Base-by-base conservation (phyloP, 202 grass and related monocot genomes). In the Musa balbisiana region DNA sequence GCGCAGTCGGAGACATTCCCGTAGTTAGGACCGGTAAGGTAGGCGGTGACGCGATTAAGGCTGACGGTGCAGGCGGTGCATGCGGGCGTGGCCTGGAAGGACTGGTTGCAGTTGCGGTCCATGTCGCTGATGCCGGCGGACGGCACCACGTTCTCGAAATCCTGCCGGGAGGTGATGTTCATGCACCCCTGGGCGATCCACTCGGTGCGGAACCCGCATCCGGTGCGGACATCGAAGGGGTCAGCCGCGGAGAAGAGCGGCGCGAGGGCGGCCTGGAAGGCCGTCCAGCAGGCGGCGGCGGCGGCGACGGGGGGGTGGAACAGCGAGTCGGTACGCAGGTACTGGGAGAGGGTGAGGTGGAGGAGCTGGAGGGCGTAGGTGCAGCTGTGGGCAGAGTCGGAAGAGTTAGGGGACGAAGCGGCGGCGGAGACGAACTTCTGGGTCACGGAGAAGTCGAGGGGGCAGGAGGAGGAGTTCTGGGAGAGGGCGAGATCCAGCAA, bases 381-480 rank as follows among this genome's bases (percentile, higher is more conserved):
- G 85, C 89, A 92, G 79, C 80, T 81, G 71, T 66, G n/a, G 69
- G 65, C 52, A 17, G 58, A 11, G 70, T 76, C 49, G 53, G 81
- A 54, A 24, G 49, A 58, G 51, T 10, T 9, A 51, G 77, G 16
- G 0, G 60, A 4, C 2, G 55, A 10, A 65, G 1, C 17, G 24
- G 64, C 51, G 22, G 17, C 25, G 53, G 56, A 12, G 55, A 29
- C 68, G n/a, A 80, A 73, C 69, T 26, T 64, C 13, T 15, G 54
- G 53, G 92, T 78, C 26, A 91, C 75, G 33, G 77, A 84, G 87
- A 96, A 88, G 83, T 92, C 81, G 2, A 96, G 90, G 13, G 87
- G 89, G 80, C 93, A 96, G 0, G 72, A 6, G 0, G 67, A 2
- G 29, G 60, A n/a, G 58, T 52, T 66, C 11, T 91, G 85, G 25